A percentile compares a stretch with the other conserved stretches of the same genome.
These are phyloP conservation scores for Roridomyces roridus DNA, from an alignment of 768 basidiomycete genomes.

Conservation along the genomic window DNA sequence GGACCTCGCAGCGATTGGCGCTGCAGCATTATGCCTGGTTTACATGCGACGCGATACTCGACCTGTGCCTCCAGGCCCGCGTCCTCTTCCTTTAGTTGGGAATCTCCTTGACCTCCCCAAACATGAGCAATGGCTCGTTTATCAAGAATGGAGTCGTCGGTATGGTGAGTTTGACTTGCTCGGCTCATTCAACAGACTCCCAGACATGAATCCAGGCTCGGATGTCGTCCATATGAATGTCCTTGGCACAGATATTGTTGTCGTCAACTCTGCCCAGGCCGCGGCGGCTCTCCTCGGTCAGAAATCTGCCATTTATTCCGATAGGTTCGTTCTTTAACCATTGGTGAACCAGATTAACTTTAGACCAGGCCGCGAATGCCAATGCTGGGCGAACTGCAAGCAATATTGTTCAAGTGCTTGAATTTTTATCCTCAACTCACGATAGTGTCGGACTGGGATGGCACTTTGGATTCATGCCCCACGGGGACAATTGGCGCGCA, in stretches of 20 bases:
- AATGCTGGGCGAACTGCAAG: constrained; percentile 28
- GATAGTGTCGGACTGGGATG: constrained; percentile 28
- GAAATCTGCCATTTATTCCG: constrained; percentile 26
- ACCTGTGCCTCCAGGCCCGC: constrained; percentile 42
- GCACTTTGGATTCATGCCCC: constrained; percentile 29
- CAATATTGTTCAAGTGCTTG: no score
- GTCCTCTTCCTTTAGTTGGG: constrained; percentile 42
- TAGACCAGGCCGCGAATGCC: constrained; percentile 23
- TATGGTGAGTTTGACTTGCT: constrained; percentile 31
- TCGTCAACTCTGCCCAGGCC: constrained; percentile 26
- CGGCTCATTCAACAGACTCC: neutral
- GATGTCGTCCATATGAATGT: constrained; percentile 27
- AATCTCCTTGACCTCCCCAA: constrained; percentile 46
- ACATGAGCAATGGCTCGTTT: constrained; percentile 42
- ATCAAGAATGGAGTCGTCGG: constrained; percentile 41
- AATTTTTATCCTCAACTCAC: no score
- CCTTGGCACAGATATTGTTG: constrained; percentile 23
- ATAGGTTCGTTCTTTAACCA: constrained; percentile 12
- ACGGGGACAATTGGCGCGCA: constrained; percentile 25
- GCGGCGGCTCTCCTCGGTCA: constrained; percentile 22
- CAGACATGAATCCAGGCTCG: constrained; percentile 14
- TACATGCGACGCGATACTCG: constrained; percentile 20
- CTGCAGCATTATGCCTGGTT: neutral
- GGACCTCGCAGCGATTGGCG: constrained; percentile 2
- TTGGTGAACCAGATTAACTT: neutral